These are phyloP conservation scores for Emmonsiellopsis sp. DNA, from an alignment of 2,329 filamentous ascomycete genomes.

Conservation along the genomic window DNA sequence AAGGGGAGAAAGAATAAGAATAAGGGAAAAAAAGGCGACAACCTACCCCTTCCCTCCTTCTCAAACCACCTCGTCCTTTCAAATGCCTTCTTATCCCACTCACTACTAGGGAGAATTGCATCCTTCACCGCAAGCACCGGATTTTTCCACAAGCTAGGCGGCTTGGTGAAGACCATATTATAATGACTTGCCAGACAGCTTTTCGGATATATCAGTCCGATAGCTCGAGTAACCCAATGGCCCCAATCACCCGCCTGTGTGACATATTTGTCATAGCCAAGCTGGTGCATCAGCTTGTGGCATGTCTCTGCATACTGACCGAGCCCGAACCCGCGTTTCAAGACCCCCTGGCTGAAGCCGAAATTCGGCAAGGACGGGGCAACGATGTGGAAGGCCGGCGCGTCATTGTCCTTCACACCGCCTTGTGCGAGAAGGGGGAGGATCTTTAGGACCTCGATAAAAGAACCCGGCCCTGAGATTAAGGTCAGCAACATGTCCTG, in stretches of 20 bases:
- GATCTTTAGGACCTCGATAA: conserved; percentile 55
- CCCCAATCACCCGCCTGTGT: conserved; percentile 65
- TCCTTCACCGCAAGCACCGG: conserved; percentile 45
- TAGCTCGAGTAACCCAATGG: conserved; percentile 50
- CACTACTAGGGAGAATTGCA: conserved; percentile 44
- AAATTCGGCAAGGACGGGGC: conserved; percentile 48
- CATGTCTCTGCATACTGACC: conserved; percentile 54
- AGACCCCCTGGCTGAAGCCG: conserved; percentile 42
- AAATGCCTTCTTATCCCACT: conserved; percentile 43
- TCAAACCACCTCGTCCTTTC: conserved; percentile 49
- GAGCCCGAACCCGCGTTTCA: conserved; percentile 43
- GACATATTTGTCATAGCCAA: conserved; percentile 47
- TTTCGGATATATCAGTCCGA: conserved; percentile 51
- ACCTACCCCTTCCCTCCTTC: conserved; percentile 34
- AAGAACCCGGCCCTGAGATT: conserved; percentile 51
- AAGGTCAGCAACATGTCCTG: conserved; percentile 11
- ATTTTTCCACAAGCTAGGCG: conserved; percentile 42
- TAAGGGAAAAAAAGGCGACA: not conserved
- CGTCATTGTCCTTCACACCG: conserved; percentile 18
- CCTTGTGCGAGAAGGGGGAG: conserved; percentile 38
- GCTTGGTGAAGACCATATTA: conserved; percentile 46
- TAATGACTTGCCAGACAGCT: conserved; percentile 52
- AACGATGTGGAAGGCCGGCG: conserved; percentile 44
- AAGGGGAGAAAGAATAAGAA: not conserved
- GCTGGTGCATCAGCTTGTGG: conserved; percentile 58